Base-by-base conservation (phyloP, 208 protist species). In the Hexamita inflata region DNA sequence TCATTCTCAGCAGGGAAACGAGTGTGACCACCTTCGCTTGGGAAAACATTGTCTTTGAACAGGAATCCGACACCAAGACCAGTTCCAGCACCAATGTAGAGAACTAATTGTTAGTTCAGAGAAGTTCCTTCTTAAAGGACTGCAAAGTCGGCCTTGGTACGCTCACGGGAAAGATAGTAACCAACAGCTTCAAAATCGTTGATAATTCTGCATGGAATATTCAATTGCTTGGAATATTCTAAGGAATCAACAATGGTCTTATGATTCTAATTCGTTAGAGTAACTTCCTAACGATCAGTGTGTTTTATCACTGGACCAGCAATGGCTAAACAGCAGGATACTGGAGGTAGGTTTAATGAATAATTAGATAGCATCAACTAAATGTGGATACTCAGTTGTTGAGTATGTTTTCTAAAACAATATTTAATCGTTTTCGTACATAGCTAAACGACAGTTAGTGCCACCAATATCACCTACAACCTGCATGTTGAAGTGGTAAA, bases 181-280 rank as follows among this genome's bases (percentile, higher is more conserved):
- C 64, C 64, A 34, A 70, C 26, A 15, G 64, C 64, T 34, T 7
- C 64, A 45, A 70, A 70, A 34, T 70, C 64, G 64, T 70, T 70
- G 9, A 70, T 70, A n/a, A 70, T 15, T 19, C 38, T 40, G n/a
- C 7, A 7, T 35, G 34, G 34, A 53, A 4, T 24, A 19, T 53
- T 53, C 11, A 53, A 19, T 53, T 53, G 19, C 19, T 53, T 53
- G 4, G 45, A 53, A 53, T 24, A 53, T 53, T 53, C 4, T 53
- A 24, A 19, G 45, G 11, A 24, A 19, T 53, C 45, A 19, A 24
- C 4, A 24, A 53, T 53, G 19, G 4, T 24, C 4, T 53, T 53
- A 19, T 4, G 4, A 53, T 53, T 53, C 19, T 53, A 4, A 53
- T 53, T 53, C 45, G 45, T 53, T 19, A 53, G 4, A 24, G 4